Conservation (phyloP, 148 eudicot species). For the Cornus controversa region DNA sequence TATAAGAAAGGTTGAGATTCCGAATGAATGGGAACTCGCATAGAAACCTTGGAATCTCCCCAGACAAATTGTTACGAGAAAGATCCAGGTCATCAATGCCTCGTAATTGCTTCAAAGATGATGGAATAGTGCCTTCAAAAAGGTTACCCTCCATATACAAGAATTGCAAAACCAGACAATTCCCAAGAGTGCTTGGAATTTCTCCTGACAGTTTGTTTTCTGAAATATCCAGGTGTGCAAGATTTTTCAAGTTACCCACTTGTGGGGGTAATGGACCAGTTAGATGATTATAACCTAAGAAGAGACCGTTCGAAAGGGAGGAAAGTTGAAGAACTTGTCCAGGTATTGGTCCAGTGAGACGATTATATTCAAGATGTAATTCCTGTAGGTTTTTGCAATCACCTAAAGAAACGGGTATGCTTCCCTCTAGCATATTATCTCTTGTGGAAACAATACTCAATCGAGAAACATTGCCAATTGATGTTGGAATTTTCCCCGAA, state of each 20-base stretch:
- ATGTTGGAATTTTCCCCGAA: slow-evolving; percentile 16
- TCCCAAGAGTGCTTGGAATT: slow-evolving; percentile 7
- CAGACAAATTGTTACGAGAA: slow-evolving; percentile 19
- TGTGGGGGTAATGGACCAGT: slow-evolving; percentile 5
- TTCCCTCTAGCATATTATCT: slow-evolving; percentile 14
- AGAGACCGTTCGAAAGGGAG: neutral
- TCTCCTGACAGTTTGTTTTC: slow-evolving; percentile 16
- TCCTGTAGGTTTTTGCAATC: slow-evolving; percentile 7
- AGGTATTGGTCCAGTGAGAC: neutral
- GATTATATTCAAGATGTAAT: slow-evolving; percentile 8
- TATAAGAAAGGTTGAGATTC: slow-evolving; percentile 16
- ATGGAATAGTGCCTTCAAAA: slow-evolving; percentile 22
- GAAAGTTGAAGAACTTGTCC: neutral
- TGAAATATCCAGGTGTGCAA: neutral
- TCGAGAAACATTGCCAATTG: slow-evolving; percentile 14
- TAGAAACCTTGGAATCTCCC: slow-evolving; percentile 14
- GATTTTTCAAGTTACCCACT: slow-evolving; percentile 9
- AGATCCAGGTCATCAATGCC: slow-evolving; percentile 10
- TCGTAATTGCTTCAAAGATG: neutral
- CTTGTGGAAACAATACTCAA: neutral
- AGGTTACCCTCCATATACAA: slow-evolving; percentile 6
- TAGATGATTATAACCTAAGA: neutral
- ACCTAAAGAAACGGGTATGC: slow-evolving; percentile 18
- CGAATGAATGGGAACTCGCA: neutral
- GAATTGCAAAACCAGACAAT: neutral